A percentile compares a stretch with the other conserved stretches of the same genome.
These are phyloP conservation scores for Potentilla sterilis DNA, from an alignment of 306 rosid genomes.

Conservation along the genomic window DNA sequence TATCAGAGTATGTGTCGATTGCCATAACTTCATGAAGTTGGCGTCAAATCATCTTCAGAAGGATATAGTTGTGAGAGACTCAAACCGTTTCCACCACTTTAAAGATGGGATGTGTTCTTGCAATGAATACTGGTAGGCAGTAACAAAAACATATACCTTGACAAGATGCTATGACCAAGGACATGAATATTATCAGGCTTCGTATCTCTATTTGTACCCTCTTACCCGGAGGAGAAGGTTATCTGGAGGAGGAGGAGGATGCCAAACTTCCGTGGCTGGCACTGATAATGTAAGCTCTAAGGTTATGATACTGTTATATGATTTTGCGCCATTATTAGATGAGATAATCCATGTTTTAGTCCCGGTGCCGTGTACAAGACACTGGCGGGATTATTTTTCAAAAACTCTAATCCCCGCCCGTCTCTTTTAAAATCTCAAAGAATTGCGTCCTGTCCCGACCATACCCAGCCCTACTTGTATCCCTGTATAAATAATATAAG, in stretches of 20 bases:
- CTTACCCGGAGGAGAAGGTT: background rate
- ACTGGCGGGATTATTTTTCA: no score
- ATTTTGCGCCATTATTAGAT: no score
- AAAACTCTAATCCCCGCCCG: no score
- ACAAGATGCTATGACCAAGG: conserved; percentile 21
- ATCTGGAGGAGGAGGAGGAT: conserved; percentile 28
- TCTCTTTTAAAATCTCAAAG: no score
- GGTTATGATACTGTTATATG: no score
- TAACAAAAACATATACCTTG: background rate
- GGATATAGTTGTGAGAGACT: conserved; percentile 82
- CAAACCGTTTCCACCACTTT: conserved; percentile 86
- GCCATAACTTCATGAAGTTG: conserved; percentile 87
- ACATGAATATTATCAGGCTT: background rate
- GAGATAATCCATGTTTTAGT: no score
- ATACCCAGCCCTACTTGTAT: no score
- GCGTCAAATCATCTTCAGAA: conserved; percentile 56
- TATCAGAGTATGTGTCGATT: conserved; percentile 84
- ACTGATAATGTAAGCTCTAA: conserved; percentile 55
- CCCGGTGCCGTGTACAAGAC: no score
- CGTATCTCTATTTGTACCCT: background rate
- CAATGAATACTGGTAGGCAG: conserved; percentile 67
- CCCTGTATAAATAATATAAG: no score
- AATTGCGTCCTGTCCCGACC: no score
- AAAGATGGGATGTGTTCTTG: conserved; percentile 71
- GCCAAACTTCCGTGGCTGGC: conserved; percentile 37